Percentiles rank a stretch among this genome's conserved stretches.
These are phyloP conservation scores for Aspergillus transmontanensis DNA, from an alignment of 2,329 filamentous ascomycete genomes.

Conservation along the genomic window DNA sequence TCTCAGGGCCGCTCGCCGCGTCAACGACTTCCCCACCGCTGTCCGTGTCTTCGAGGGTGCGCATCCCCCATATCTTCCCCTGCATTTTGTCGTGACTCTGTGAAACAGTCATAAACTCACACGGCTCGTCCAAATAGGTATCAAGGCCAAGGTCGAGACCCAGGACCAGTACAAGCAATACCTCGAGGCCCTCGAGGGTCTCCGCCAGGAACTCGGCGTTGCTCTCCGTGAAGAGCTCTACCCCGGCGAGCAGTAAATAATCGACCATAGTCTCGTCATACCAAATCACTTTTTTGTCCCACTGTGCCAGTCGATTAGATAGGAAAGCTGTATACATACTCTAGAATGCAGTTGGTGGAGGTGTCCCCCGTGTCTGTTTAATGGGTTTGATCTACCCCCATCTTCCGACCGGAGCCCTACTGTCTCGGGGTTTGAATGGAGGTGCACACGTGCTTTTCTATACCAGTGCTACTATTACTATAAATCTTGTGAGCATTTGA, in stretches of 20 bases:
- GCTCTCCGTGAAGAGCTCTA: slow-evolving; percentile 91
- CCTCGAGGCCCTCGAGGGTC: slow-evolving; percentile 85
- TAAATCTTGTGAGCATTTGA: slow-evolving; percentile 24
- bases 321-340: slow-evolving; percentile 44
- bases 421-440: slow-evolving; percentile 12
- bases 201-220: slow-evolving; percentile 92
- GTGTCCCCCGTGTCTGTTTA: slow-evolving; percentile 24
- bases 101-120: slow-evolving; percentile 8
- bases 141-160: slow-evolving; percentile 99
- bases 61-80: slow-evolving; percentile 27
- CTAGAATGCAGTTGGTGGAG: slow-evolving; percentile 36
- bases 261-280: slow-evolving; percentile 11
- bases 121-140: slow-evolving; percentile 59
- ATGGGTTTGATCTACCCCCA: slow-evolving; percentile 21
- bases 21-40: slow-evolving; percentile 98
- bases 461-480: slow-evolving; percentile 25
- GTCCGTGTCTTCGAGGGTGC: slow-evolving; percentile 98
- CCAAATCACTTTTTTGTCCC: slow-evolving; percentile 7
- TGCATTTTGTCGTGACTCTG: slow-evolving; percentile 1
- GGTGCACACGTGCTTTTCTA: slow-evolving; percentile 29
- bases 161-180: slow-evolving; percentile 95
- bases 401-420: slow-evolving; percentile 17
- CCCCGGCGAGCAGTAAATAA: slow-evolving; percentile 57
- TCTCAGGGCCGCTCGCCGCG: slow-evolving; percentile 87
- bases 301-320: slow-evolving; percentile 30